phyloP scores from a whole-genome alignment of 2,329 filamentous ascomycete species.

The Sarocladium oryzae region DNA sequence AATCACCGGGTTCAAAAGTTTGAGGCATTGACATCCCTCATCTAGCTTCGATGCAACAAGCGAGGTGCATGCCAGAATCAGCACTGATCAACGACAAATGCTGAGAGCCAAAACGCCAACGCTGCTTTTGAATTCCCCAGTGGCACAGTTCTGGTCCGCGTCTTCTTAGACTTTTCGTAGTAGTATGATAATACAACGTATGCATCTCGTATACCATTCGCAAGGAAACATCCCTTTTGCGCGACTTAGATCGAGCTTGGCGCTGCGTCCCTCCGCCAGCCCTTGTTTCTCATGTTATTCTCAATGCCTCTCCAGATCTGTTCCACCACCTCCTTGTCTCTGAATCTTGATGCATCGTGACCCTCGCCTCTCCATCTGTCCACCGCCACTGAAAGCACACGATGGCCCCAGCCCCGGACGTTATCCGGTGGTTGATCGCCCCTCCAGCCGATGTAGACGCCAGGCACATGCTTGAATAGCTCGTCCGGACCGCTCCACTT shows the following conservation, averaged over 20 bases:
- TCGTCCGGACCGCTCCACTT: slow-evolving; percentile 89
- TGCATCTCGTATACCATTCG: no score
- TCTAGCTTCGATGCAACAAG: no score
- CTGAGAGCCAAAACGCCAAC: no score
- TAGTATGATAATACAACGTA: no score
- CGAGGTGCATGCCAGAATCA: no score
- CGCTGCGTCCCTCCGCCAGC: slow-evolving; percentile 70
- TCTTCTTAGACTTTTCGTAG: no score
- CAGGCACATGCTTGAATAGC: slow-evolving; percentile 81
- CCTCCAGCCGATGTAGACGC: slow-evolving; percentile 86
- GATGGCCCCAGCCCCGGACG: slow-evolving; percentile 78
- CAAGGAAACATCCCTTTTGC: no score
- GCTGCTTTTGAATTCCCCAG: no score
- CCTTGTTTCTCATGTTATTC: slow-evolving; percentile 75
- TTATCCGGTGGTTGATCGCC: slow-evolving; percentile 73
- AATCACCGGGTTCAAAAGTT: no score
- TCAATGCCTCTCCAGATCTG: slow-evolving; percentile 87
- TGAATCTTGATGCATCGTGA: slow-evolving; percentile 57
- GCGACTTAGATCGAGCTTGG: slow-evolving; percentile 43
- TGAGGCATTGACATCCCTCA: no score
- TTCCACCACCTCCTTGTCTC: slow-evolving; percentile 90
- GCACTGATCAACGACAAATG: no score
- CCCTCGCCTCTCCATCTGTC: slow-evolving; percentile 69
- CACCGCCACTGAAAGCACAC: slow-evolving; percentile 71
- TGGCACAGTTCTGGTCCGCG: no score